phyloP scores from a whole-genome alignment of 495 filamentous ascomycete genomes.

The Wilcoxina mikolae region DNA sequence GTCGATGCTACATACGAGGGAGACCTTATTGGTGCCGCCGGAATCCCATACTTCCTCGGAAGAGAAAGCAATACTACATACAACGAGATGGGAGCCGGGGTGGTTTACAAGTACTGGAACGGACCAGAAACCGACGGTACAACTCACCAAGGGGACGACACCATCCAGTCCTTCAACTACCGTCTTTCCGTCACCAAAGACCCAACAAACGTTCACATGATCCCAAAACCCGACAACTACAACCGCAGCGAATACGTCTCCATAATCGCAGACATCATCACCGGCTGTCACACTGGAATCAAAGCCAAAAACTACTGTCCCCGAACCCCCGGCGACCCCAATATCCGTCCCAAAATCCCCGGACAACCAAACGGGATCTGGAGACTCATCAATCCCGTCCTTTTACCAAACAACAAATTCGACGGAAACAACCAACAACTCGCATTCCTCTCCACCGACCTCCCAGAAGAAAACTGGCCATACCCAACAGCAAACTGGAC shows the following conservation, averaged over 20 bases:
- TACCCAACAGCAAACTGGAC: background rate
- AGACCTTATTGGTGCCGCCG: slow-evolving; percentile 8
- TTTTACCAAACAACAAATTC: slow-evolving; percentile 1
- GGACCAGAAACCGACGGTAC: background rate
- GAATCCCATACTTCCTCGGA: slow-evolving; percentile 1
- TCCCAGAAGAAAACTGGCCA: slow-evolving; percentile 7
- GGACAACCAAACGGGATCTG: slow-evolving; percentile 1
- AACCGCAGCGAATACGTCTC: slow-evolving; percentile 5
- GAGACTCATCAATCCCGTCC: background rate
- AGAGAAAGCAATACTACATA: background rate
- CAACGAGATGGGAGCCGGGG: background rate
- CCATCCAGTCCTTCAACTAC: slow-evolving; percentile 11
- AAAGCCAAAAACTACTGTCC: slow-evolving; percentile 1
- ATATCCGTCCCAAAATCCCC: background rate
- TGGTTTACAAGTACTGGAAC: slow-evolving; percentile 8
- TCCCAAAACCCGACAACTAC: slow-evolving; percentile 1
- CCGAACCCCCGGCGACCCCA: background rate
- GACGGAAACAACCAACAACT: slow-evolving; percentile 11
- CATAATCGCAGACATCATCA: slow-evolving; percentile 5
- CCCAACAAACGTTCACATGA: background rate
- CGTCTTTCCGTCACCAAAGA: slow-evolving; percentile 6
- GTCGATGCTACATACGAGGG: slow-evolving; percentile 10
- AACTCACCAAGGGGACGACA: slow-evolving; percentile 4
- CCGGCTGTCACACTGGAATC: slow-evolving; percentile 6
- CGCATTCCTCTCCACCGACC: slow-evolving; percentile 6